These are phyloP conservation scores for Mrakiaceae sp. DNA, from an alignment of 1,284 basidiomycete genomes.

Conservation along the genomic window DNA sequence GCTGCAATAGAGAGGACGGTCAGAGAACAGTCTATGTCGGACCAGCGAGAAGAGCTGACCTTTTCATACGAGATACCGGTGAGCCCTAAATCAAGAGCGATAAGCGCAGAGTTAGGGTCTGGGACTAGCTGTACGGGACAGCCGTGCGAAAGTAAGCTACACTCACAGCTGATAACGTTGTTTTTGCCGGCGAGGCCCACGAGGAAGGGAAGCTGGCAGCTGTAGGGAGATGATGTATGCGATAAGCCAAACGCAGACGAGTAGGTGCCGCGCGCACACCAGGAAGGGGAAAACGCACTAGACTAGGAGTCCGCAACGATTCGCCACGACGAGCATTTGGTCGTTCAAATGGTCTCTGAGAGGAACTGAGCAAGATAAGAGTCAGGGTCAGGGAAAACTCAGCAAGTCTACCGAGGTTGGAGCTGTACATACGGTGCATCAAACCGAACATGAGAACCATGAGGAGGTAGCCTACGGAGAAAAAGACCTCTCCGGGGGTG, in stretches of 20 bases:
- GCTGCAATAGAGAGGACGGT: slow-evolving; percentile 17
- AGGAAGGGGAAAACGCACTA: background rate
- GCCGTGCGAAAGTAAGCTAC: no score
- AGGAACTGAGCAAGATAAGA: background rate
- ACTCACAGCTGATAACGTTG: slow-evolving; percentile 28
- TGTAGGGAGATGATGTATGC: background rate
- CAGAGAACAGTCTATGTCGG: background rate
- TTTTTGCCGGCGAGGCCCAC: slow-evolving; percentile 35
- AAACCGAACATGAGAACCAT: background rate
- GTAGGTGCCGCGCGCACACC: no score
- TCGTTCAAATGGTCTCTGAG: background rate
- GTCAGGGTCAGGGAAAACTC: background rate
- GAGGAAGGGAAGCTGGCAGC: slow-evolving; percentile 29
- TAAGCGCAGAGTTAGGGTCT: background rate
- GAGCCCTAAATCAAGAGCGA: slow-evolving; percentile 16
- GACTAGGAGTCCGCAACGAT: slow-evolving; percentile 8
- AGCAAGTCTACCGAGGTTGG: background rate
- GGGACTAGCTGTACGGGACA: background rate
- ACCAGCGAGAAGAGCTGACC: slow-evolving; percentile 14
- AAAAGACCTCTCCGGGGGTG: slow-evolving; percentile 3
- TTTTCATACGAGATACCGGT: slow-evolving; percentile 37
- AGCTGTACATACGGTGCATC: background rate
- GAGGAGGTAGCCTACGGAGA: background rate
- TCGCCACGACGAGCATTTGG: background rate
- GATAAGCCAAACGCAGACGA: background rate